Conservation (phyloP, 2,329 filamentous ascomycete genomes). For the Nothopassalora personata region DNA sequence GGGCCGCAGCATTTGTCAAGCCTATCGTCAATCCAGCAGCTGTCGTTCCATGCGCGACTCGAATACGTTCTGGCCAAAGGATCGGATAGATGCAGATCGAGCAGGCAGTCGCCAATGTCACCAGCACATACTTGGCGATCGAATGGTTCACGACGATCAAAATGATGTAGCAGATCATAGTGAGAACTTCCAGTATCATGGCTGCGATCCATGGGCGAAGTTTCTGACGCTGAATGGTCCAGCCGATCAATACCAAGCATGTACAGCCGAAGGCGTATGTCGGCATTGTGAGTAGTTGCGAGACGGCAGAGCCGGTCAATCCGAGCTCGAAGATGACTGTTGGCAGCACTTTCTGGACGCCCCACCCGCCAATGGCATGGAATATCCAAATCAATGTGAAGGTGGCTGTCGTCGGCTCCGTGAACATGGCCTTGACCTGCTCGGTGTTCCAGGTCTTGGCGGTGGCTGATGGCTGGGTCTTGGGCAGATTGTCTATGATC, state of each 20-base stretch:
- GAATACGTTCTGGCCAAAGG: slow-evolving; percentile 40
- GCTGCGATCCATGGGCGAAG: slow-evolving; percentile 20
- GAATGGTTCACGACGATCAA: slow-evolving; percentile 35
- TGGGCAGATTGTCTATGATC: slow-evolving; percentile 17
- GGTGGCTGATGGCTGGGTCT: slow-evolving; percentile 16
- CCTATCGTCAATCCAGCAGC: slow-evolving; percentile 37
- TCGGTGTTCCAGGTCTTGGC: slow-evolving; percentile 21
- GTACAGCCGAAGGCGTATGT: slow-evolving; percentile 22
- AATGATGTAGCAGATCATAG: slow-evolving; percentile 38
- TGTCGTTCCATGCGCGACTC: slow-evolving; percentile 37
- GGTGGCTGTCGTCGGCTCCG: slow-evolving; percentile 16
- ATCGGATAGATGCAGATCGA: slow-evolving; percentile 38
- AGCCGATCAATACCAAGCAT: slow-evolving; percentile 17
- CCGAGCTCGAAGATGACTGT: slow-evolving; percentile 43
- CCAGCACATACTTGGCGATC: slow-evolving; percentile 37
- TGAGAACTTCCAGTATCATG: slow-evolving; percentile 29
- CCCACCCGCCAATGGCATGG: slow-evolving; percentile 33
- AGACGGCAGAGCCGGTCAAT: slow-evolving; percentile 35
- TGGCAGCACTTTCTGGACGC: slow-evolving; percentile 34
- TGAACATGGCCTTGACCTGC: slow-evolving; percentile 17
- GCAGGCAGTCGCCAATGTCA: slow-evolving; percentile 38
- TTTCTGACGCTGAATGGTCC: slow-evolving; percentile 15
- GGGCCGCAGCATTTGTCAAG: slow-evolving; percentile 34
- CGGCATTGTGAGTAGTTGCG: slow-evolving; percentile 40
- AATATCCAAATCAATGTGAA: slow-evolving; percentile 25